Evolutionary conservation across 2,329 filamentous ascomycete genomes (phyloP), one percentile per base, ranked within the genome.

Genomic region (Hypoxylon sp.): DNA sequence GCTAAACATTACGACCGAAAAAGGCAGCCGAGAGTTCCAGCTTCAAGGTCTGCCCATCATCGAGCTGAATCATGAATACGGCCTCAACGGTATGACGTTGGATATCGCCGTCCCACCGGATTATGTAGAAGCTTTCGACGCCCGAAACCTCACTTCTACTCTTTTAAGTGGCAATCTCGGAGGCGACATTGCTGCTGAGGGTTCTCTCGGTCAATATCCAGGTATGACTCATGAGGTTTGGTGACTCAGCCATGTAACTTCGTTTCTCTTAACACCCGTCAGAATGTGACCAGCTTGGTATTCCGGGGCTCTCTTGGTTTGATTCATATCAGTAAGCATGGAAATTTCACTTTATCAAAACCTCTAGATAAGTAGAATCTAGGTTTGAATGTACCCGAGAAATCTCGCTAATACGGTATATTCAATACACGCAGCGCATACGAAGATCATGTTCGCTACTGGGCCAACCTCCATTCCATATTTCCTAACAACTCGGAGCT

Each of bases 381-480:
- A n/a, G n/a, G n/a, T n/a, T 26, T 26, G 24, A 26, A 26, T 26
- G n/a, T 26, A 26, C 24, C 7, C 4, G 24, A 7, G 7, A 7
- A 26, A 4, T 26, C 4, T 7, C 4, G 24, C 24, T 26, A 26
- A 26, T 7, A 7, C 24, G 24, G 4, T 26, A 7, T 7, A 7
- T 26, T 26, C 4, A 7, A 26, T 4, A 4, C 24, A 26, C 7
- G 24, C 24, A 26, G 24, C 62, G 55, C 79, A 1, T 87, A 85
- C 65, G 77, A 76, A 1, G 84, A 86, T 67, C 85, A 87, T 65
- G 53, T 84, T 22, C 70, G 76, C 32, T 87, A 80, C 69, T 77
- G 84, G 68, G 74, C 77, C 3, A 79, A 83, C 59, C 74, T 87
- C 10, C 78, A 80, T 26, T 74, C 77, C 1, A 69, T 76, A 2